Evolutionary conservation across 2,329 filamentous ascomycete genomes (phyloP).

Genomic region (Capronia americana): DNA sequence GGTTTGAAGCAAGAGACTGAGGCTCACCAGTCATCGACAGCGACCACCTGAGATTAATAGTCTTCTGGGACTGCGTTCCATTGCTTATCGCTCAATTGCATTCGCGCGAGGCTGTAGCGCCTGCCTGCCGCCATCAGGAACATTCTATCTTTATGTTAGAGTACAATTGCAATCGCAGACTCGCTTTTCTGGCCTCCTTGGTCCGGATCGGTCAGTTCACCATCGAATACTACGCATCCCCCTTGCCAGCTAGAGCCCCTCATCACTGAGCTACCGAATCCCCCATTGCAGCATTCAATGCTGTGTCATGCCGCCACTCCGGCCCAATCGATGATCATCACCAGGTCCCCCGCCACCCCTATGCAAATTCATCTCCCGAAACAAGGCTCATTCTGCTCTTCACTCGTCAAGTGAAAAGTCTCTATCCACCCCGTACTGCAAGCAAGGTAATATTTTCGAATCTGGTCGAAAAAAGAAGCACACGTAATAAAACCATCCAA

Average conservation of each 20-base stretch:
- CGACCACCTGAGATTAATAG: too few species aligned
- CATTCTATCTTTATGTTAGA: slow-evolving; percentile 27
- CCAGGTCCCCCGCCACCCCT: slow-evolving; percentile 3
- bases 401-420: slow-evolving; percentile 18
- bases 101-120: not conserved
- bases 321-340: slow-evolving; percentile 9
- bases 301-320: not conserved
- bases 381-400: slow-evolving; percentile 26
- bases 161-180: slow-evolving; percentile 21
- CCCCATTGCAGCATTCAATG: not conserved
- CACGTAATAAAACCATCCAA: slow-evolving; percentile 32
- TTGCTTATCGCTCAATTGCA: slow-evolving; percentile 2
- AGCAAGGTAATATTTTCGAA: slow-evolving; percentile 10
- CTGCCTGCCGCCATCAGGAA: slow-evolving; percentile 2
- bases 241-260: not conserved
- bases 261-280: not conserved
- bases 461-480: slow-evolving; percentile 24
- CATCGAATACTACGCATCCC: not conserved
- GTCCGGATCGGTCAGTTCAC: not conserved
- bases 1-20: not conserved
- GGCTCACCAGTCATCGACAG: not conserved
- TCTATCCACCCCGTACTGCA: slow-evolving; percentile 23
- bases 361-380: slow-evolving; percentile 24
- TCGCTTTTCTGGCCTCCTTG: slow-evolving; percentile 9
- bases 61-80: not conserved